These are phyloP conservation scores for Symbiodinium pilosum DNA, from an alignment of 73 alveolate genomes.

Conservation along the genomic window DNA sequence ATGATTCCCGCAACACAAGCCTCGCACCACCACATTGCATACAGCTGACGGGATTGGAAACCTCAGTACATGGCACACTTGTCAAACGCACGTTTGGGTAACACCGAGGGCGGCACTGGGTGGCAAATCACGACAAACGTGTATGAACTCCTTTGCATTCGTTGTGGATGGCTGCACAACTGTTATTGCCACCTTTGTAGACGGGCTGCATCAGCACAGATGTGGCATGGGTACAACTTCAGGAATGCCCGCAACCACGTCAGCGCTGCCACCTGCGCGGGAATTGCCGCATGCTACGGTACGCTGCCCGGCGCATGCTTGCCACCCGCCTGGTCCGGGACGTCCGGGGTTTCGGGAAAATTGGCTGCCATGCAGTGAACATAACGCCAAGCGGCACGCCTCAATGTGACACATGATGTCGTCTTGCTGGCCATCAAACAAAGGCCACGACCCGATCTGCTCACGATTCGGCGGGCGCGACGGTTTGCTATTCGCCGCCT, in stretches of 20 bases:
- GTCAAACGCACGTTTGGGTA: too few relatives aligned
- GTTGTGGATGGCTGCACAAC: neutral
- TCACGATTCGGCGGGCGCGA: constrained; percentile 22
- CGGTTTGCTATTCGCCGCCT: neutral
- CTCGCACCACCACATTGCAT: constrained; percentile 85
- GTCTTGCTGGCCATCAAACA: neutral
- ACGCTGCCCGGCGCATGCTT: neutral
- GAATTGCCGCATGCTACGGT: neutral
- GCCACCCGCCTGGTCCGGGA: constrained; percentile 19
- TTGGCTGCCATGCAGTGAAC: constrained; percentile 44
- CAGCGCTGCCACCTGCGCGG: constrained; percentile 31
- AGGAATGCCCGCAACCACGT: constrained; percentile 56
- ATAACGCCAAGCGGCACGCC: constrained; percentile 86
- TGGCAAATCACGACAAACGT: constrained; percentile 54
- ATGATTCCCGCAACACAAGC: neutral
- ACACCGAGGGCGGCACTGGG: too few relatives aligned
- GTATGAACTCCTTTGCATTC: constrained; percentile 45
- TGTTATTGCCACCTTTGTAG: too few relatives aligned
- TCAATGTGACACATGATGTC: neutral
- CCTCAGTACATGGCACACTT: constrained; percentile 12
- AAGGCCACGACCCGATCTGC: neutral
- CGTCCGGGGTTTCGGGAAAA: neutral
- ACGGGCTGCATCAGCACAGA: constrained; percentile 40
- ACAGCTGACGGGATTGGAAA: neutral
- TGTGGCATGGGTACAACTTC: constrained; percentile 53